Percentiles rank a stretch among this genome's conserved stretches.
Evolutionary conservation across 139 green algal genomes (phyloP).

Genomic region (Axilococcus clingmanii): DNA sequence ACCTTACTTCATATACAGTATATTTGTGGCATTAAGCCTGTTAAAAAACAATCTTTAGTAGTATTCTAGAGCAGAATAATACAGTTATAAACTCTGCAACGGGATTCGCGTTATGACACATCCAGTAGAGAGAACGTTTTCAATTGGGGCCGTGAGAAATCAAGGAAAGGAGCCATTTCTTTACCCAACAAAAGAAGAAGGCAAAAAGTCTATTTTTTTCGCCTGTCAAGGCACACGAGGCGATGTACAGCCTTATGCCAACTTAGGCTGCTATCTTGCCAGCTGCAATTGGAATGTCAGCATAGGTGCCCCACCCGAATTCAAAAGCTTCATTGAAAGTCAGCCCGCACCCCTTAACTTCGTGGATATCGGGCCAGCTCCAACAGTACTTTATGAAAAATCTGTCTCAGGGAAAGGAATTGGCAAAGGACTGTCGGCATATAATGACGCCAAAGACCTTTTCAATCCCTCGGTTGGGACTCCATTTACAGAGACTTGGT

Average conservation of each 20-base stretch:
- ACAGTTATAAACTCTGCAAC: too few relatives aligned
- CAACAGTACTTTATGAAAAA: background rate
- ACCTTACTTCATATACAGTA: background rate
- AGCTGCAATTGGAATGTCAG: background rate
- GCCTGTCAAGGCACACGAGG: conserved; percentile 2
- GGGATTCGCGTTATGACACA: too few relatives aligned
- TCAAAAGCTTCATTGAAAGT: background rate
- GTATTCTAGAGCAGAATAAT: background rate
- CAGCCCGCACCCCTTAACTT: too few relatives aligned
- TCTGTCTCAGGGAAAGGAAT: background rate
- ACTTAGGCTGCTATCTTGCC: background rate
- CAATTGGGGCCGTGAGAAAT: too few relatives aligned
- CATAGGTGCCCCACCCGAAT: background rate
- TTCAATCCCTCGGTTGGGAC: background rate
- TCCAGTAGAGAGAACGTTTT: too few relatives aligned
- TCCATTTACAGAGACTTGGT: conserved; percentile 1
- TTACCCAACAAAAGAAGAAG: too few relatives aligned
- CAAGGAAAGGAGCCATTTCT: too few relatives aligned
- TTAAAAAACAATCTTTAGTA: background rate
- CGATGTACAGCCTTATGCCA: conserved; percentile 3
- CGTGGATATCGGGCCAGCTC: conserved; percentile 2
- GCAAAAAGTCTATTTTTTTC: conserved; percentile 3
- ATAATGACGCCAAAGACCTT: background rate
- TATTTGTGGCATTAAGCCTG: background rate
- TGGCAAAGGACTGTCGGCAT: background rate